Percentiles rank a stretch among this genome's conserved stretches.
These are phyloP conservation scores for Cylindrodendrum hubeiense DNA, from an alignment of 2,329 filamentous ascomycete genomes.

Conservation along the genomic window DNA sequence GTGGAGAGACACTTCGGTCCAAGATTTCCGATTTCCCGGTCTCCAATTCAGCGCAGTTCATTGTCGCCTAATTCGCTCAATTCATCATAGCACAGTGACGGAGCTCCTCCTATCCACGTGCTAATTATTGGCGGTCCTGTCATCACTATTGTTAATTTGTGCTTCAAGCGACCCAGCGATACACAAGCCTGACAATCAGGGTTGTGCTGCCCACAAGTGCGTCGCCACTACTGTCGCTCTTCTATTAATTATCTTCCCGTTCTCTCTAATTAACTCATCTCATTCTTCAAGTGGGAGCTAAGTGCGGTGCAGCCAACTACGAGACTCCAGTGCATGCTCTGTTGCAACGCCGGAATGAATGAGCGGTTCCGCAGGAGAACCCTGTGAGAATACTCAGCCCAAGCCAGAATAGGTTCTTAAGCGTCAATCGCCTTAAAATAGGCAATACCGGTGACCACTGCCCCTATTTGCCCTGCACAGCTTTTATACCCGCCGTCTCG, in stretches of 20 bases:
- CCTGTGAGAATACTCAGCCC: background rate
- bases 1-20: background rate
- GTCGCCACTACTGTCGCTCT: background rate
- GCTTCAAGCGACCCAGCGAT: background rate
- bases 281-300: background rate
- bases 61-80: slow-evolving; percentile 7
- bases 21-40: slow-evolving; percentile 1
- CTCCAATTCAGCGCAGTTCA: background rate
- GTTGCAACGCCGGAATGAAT: background rate
- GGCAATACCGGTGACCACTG: background rate
- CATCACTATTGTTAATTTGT: background rate
- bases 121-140: background rate
- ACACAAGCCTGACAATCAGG: background rate
- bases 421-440: background rate
- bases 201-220: background rate
- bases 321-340: background rate
- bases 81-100: background rate
- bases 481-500: background rate
- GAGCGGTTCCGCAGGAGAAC: background rate
- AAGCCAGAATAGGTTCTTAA: background rate
- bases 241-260: background rate
- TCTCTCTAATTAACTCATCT: background rate
- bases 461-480: background rate
- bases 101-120: background rate
- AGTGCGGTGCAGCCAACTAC: background rate